Evolutionary conservation across 2,329 filamentous ascomycete genomes (phyloP).

Genomic region (Xylariaceae sp.): DNA sequence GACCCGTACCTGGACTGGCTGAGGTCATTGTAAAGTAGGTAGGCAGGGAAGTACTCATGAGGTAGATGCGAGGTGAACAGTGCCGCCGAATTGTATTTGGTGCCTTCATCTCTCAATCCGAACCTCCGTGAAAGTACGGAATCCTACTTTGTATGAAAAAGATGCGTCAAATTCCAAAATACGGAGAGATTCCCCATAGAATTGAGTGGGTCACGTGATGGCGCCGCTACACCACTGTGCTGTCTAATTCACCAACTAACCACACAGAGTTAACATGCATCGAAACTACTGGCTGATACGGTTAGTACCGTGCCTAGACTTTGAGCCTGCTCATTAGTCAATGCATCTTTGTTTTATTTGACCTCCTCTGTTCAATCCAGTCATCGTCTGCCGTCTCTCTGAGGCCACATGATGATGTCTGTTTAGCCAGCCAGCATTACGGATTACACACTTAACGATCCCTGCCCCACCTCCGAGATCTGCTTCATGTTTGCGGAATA

Average conservation of each 20-base stretch:
- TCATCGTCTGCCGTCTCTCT: neutral
- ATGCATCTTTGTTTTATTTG: neutral
- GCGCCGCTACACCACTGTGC: neutral
- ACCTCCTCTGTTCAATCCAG: neutral
- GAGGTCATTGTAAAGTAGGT: too few relatives aligned
- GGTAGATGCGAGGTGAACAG: too few relatives aligned
- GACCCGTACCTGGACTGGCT: too few relatives aligned
- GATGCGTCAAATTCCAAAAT: neutral
- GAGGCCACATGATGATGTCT: neutral
- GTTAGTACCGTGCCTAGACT: neutral
- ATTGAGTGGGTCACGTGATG: neutral
- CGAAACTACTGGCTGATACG: neutral
- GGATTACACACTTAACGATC: neutral
- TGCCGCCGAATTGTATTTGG: too few relatives aligned
- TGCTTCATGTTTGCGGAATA: neutral
- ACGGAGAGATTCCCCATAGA: neutral
- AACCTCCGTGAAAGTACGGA: neutral
- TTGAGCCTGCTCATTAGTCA: neutral
- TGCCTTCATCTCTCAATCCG: too few relatives aligned
- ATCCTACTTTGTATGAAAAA: neutral
- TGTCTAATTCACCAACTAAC: neutral
- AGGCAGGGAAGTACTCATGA: too few relatives aligned
- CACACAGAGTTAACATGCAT: too few relatives aligned
- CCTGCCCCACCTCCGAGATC: neutral
- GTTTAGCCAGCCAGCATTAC: neutral